Evolutionary conservation across 345 rosid genomes (phyloP).

Genomic region (Acer negundo): DNA sequence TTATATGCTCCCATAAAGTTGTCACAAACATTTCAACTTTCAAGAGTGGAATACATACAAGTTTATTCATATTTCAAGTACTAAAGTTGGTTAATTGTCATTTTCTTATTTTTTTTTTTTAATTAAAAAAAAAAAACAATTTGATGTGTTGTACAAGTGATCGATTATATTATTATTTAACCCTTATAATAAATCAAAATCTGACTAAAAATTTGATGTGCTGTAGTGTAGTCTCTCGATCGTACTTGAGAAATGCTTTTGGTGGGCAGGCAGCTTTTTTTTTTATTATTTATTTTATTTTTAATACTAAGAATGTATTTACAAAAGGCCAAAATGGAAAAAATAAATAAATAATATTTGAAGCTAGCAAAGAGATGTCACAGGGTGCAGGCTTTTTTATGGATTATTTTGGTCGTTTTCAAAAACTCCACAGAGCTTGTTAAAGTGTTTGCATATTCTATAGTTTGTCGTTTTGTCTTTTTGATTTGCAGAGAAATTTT

Average conservation of each 20-base stretch:
- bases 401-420: constrained; percentile 43
- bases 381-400: constrained; percentile 46
- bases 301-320: neutral
- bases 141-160: neutral
- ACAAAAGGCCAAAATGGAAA: neutral
- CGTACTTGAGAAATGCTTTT: constrained; percentile 16
- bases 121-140: no score
- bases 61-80: constrained; percentile 11
- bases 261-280: constrained; percentile 7
- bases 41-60: neutral
- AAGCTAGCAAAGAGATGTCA: constrained; percentile 16
- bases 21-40: constrained; percentile 15
- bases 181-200: no score
- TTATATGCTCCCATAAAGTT: constrained; percentile 25
- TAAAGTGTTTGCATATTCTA: constrained; percentile 40
- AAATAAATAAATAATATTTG: neutral
- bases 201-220: no score
- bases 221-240: neutral
- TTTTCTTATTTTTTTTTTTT: neutral
- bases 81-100: constrained; percentile 16
- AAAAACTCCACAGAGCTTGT: constrained; percentile 39
- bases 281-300: no score
- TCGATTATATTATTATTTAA: no score
- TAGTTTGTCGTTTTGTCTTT: constrained; percentile 35
- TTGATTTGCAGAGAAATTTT: constrained; percentile 2